Percentiles rank a stretch among this genome's conserved stretches.
Evolutionary conservation across 495 filamentous ascomycete species (phyloP).

Genomic region (Sordaria brevicollis): DNA sequence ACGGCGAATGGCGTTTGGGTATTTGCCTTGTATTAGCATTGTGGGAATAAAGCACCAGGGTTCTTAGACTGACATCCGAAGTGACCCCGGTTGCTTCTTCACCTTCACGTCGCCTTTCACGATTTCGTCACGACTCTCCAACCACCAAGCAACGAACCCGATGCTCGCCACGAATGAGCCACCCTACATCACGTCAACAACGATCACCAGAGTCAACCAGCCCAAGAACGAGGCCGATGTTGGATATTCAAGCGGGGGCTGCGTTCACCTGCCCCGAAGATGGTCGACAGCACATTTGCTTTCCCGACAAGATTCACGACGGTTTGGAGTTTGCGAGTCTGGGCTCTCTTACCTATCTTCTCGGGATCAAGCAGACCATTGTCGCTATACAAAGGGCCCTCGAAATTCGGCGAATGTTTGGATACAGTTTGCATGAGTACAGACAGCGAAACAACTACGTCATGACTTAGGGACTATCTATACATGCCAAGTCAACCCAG

Average conservation of each 20-base stretch:
- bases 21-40: slow-evolving; percentile 16
- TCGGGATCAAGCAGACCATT: neutral
- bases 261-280: neutral
- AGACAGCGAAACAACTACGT: neutral
- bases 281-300: neutral
- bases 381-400: neutral
- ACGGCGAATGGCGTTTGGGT: slow-evolving; percentile 27
- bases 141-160: neutral
- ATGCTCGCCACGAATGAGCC: neutral
- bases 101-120: neutral
- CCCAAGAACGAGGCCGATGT: neutral
- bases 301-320: neutral
- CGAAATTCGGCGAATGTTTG: neutral
- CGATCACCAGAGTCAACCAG: neutral
- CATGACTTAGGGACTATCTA: neutral
- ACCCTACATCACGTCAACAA: neutral
- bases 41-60: slow-evolving; percentile 14
- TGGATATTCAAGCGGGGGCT: neutral
- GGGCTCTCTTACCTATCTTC: neutral
- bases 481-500: neutral
- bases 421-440: neutral
- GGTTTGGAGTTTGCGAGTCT: neutral
- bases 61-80: slow-evolving; percentile 9
- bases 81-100: neutral
- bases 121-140: neutral